These are phyloP conservation scores for Beverwykella pulmonaria DNA, from an alignment of 495 filamentous ascomycete genomes.

Conservation along the genomic window DNA sequence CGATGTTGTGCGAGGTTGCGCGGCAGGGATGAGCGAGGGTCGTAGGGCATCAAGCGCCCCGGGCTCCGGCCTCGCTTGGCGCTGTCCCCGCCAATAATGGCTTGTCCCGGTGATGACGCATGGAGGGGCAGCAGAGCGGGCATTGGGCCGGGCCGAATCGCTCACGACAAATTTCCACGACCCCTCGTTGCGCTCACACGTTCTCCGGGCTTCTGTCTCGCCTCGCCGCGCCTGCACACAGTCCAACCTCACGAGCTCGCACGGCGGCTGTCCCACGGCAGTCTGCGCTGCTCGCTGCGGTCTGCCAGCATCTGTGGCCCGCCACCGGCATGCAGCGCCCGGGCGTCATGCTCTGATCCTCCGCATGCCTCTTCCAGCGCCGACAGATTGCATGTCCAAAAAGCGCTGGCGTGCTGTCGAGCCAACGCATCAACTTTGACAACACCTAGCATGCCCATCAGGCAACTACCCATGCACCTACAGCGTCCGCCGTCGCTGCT, in stretches of 20 bases:
- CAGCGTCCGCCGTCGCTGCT: conserved; percentile 39
- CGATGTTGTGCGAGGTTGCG: conserved; percentile 29
- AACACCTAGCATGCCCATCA: conserved; percentile 40
- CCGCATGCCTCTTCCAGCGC: conserved; percentile 34
- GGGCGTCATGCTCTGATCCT: conserved; percentile 23
- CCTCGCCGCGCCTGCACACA: background rate
- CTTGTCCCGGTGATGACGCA: conserved; percentile 12
- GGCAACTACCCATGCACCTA: conserved; percentile 42
- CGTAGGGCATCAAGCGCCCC: conserved; percentile 27
- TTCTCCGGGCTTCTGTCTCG: background rate
- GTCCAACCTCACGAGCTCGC: conserved; percentile 1
- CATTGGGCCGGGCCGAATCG: conserved; percentile 2
- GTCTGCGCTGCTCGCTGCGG: conserved; percentile 1
- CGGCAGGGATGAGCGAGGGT: conserved; percentile 19
- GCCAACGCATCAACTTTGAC: conserved; percentile 43
- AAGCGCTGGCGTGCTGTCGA: conserved; percentile 40
- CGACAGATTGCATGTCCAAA: conserved; percentile 38
- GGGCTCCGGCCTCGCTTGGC: background rate
- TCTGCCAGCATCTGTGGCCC: conserved; percentile 23
- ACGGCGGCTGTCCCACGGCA: background rate
- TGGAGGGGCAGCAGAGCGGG: conserved; percentile 1
- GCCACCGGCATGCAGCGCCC: conserved; percentile 35
- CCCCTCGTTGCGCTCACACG: background rate
- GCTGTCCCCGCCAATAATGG: conserved; percentile 27
- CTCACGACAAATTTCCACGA: background rate